Evolutionary conservation across 768 basidiomycete genomes (phyloP).

Genomic region (Fistulinella prunicolor): DNA sequence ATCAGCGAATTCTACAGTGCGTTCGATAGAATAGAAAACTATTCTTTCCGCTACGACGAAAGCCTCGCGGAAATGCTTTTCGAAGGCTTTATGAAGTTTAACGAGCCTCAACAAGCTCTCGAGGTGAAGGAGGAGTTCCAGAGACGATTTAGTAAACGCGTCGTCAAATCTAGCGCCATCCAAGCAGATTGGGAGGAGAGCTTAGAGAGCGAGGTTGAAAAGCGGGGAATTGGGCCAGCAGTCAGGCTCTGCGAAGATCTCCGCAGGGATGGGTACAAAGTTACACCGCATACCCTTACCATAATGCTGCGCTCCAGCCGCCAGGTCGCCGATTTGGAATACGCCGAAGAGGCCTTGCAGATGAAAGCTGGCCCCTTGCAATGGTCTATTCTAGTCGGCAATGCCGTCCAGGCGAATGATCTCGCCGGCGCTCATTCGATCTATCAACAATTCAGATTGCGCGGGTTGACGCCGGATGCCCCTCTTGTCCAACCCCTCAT

Average conservation of each 20-base stretch:
- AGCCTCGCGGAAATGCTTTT: conserved; percentile 40
- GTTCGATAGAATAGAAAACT: conserved; percentile 46
- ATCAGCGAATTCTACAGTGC: conserved; percentile 37
- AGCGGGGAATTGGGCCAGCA: conserved; percentile 34
- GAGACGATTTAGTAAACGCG: conserved; percentile 29
- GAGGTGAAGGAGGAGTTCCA: conserved; percentile 40
- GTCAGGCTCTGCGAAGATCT: conserved; percentile 35
- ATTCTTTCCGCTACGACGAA: conserved; percentile 44
- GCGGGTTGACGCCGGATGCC: conserved; percentile 47
- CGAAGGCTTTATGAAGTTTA: conserved; percentile 42
- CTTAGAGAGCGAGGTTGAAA: conserved; percentile 30
- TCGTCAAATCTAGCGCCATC: conserved; percentile 24
- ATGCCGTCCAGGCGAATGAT: conserved; percentile 41
- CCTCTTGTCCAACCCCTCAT: conserved; percentile 56
- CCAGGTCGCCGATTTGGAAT: conserved; percentile 39
- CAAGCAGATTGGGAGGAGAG: conserved; percentile 31
- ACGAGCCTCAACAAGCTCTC: conserved; percentile 34
- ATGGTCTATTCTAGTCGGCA: conserved; percentile 56
- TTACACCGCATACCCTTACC: conserved; percentile 33
- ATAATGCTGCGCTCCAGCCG: conserved; percentile 44
- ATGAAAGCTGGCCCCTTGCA: conserved; percentile 41
- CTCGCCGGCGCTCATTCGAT: conserved; percentile 43
- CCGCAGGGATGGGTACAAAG: conserved; percentile 32
- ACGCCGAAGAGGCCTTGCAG: conserved; percentile 40
- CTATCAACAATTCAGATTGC: conserved; percentile 45